Conservation (phyloP, 768 basidiomycete species). For the Pleurotus djamor region DNA sequence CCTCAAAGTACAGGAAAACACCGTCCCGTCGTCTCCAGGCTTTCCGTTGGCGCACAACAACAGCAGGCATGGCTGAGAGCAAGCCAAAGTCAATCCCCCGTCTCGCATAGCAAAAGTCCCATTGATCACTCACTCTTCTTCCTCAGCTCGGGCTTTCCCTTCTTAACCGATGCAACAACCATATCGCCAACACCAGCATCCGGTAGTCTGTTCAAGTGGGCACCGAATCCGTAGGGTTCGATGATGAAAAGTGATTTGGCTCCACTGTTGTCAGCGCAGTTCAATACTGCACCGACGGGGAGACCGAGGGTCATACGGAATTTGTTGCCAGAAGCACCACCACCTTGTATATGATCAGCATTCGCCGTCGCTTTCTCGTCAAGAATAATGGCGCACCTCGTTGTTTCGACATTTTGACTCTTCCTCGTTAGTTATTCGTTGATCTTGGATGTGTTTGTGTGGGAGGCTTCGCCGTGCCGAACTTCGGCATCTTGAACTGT, state of each 20-base stretch:
- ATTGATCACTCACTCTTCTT: slow-evolving; percentile 85
- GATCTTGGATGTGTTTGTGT: background rate
- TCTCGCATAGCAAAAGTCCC: too few species aligned
- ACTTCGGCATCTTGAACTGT: slow-evolving; percentile 6
- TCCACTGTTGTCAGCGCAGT: slow-evolving; percentile 99
- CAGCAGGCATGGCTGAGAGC: slow-evolving; percentile 88
- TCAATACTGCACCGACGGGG: slow-evolving; percentile 91
- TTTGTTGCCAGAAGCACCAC: slow-evolving; percentile 88
- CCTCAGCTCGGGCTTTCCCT: slow-evolving; percentile 99
- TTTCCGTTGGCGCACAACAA: slow-evolving; percentile 97
- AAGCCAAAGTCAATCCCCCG: background rate
- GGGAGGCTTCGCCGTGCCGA: slow-evolving; percentile 1
- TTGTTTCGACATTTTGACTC: slow-evolving; percentile 5
- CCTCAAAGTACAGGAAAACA: slow-evolving; percentile 98
- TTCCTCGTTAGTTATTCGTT: background rate
- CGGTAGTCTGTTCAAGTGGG: slow-evolving; percentile 95
- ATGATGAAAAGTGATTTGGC: slow-evolving; percentile 96
- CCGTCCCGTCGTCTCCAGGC: slow-evolving; percentile 98
- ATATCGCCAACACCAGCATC: slow-evolving; percentile 95
- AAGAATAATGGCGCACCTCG: background rate
- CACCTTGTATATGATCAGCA: slow-evolving; percentile 25
- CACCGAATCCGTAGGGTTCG: slow-evolving; percentile 93
- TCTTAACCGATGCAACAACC: slow-evolving; percentile 97
- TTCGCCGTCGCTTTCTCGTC: background rate
- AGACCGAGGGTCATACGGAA: slow-evolving; percentile 95